A percentile compares a stretch with the other conserved stretches of the same genome.
Conservation (phyloP, 2,329 filamentous ascomycete species). For the Thielaviopsis musarum region DNA sequence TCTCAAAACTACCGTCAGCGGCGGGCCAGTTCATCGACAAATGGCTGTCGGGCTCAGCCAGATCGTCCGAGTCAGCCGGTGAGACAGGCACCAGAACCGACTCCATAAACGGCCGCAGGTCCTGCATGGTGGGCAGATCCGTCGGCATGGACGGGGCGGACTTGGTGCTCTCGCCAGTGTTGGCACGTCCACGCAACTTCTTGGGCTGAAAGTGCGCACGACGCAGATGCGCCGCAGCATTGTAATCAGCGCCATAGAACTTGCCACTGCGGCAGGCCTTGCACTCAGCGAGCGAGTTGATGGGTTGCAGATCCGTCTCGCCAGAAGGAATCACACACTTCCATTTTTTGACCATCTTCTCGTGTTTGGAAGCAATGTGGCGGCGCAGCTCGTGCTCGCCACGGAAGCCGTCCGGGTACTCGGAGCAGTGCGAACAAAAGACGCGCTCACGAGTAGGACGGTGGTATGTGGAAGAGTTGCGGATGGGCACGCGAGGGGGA, state of each 20-base stretch:
- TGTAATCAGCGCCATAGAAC: constrained; percentile 83
- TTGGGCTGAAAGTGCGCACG: constrained; percentile 72
- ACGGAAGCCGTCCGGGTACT: constrained; percentile 63
- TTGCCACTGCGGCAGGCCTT: constrained; percentile 66
- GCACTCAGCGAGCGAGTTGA: constrained; percentile 53
- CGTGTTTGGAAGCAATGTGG: constrained; percentile 51
- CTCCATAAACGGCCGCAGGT: constrained; percentile 8
- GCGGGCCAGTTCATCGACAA: background rate
- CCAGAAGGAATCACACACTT: constrained; percentile 36
- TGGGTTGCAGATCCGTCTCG: background rate
- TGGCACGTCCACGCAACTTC: constrained; percentile 24
- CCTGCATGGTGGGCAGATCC: constrained; percentile 7
- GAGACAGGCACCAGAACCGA: background rate
- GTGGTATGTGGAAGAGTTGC: background rate
- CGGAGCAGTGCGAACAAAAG: constrained; percentile 51
- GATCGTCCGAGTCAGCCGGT: background rate
- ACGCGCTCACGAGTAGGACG: constrained; percentile 22
- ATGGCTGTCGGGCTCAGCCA: background rate
- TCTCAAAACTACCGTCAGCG: background rate
- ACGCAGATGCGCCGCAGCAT: constrained; percentile 78
- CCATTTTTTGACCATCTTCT: constrained; percentile 34
- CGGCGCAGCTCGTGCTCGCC: constrained; percentile 69
- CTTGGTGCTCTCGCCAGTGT: constrained; percentile 16
- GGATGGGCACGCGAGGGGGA: background rate
- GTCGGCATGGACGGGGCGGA: background rate